A percentile compares a stretch with the other conserved stretches of the same genome.
phyloP scores from a whole-genome alignment of 306 rosid genomes.

The Cicer chorassanicum region DNA sequence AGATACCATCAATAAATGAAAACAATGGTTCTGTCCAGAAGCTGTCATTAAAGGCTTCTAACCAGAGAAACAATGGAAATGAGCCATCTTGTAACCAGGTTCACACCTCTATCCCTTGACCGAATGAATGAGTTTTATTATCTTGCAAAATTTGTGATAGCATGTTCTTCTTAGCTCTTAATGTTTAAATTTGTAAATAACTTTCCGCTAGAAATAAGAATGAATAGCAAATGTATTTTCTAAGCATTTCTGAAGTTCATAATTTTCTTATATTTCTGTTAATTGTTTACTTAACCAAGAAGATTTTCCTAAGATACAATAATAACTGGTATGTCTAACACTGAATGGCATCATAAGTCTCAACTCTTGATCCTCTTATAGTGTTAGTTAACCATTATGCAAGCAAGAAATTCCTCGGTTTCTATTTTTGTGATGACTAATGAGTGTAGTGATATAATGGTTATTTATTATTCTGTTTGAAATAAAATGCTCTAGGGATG shows the following conservation, averaged over 20 bases:
- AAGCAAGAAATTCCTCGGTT: not conserved
- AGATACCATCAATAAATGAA: conserved; percentile 45
- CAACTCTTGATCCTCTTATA: conserved; percentile 9
- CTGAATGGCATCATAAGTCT: not conserved
- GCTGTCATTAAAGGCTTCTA: conserved; percentile 46
- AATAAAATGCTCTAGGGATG: conserved; percentile 34
- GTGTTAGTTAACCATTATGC: not conserved
- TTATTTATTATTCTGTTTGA: conserved; percentile 32
- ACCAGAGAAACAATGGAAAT: conserved; percentile 46
- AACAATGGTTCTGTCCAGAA: conserved; percentile 50
- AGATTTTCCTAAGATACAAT: conserved; percentile 9
- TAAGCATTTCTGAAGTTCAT: conserved; percentile 27
- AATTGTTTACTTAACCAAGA: conserved; percentile 15
- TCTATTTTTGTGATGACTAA: conserved; percentile 19
- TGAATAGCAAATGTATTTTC: not conserved
- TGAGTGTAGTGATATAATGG: conserved; percentile 6
- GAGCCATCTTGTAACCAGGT: conserved; percentile 59
- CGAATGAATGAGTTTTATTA: conserved; percentile 30
- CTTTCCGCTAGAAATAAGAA: conserved; percentile 18
- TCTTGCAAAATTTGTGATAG: conserved; percentile 18
- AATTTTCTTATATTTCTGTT: conserved; percentile 6
- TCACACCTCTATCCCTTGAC: conserved; percentile 22
- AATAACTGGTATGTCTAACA: conserved; percentile 25
- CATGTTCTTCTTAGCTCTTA: not conserved
- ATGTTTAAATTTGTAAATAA: conserved; percentile 13